Percentiles rank a stretch among this genome's conserved stretches.
Conservation (phyloP, 1,139 yeast species). For the Schwanniomyces etchellsii region DNA sequence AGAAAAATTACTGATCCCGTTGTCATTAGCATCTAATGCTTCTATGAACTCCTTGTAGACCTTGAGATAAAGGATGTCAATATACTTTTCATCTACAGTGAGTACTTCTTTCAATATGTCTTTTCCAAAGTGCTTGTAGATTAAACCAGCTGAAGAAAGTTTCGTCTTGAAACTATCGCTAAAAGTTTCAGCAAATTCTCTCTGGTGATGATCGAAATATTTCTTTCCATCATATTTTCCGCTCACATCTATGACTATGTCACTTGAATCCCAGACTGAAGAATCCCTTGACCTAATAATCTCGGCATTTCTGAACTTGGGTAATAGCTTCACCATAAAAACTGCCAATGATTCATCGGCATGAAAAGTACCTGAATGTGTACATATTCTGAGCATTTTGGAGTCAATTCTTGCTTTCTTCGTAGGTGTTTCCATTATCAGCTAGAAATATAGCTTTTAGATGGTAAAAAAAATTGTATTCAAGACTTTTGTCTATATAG, state of each 20-base stretch:
- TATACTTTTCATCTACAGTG: slow-evolving; percentile 22
- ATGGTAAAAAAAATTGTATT: neutral
- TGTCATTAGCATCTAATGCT: slow-evolving; percentile 93
- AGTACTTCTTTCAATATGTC: slow-evolving; percentile 55
- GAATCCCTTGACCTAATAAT: slow-evolving; percentile 82
- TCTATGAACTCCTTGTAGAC: slow-evolving; percentile 83
- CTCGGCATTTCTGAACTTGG: slow-evolving; percentile 59
- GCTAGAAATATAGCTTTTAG: too few species aligned
- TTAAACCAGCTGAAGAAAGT: slow-evolving; percentile 88
- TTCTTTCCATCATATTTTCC: slow-evolving; percentile 89
- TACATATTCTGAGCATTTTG: slow-evolving; percentile 55
- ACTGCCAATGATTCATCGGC: slow-evolving; percentile 98
- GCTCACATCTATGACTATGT: slow-evolving; percentile 90
- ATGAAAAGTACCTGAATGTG: slow-evolving; percentile 93
- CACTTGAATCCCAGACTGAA: slow-evolving; percentile 77
- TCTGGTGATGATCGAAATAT: slow-evolving; percentile 94
- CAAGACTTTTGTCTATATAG: neutral
- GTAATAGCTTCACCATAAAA: slow-evolving; percentile 70
- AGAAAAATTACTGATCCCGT: slow-evolving; percentile 78
- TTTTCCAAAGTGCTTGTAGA: slow-evolving; percentile 89
- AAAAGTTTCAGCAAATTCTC: slow-evolving; percentile 44
- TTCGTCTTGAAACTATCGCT: slow-evolving; percentile 50
- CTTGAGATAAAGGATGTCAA: slow-evolving; percentile 64
- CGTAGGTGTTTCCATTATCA: slow-evolving; percentile 1
- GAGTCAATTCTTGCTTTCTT: slow-evolving; percentile 9